Conservation (phyloP, 2,329 filamentous ascomycete species). For the Plenodomus biglobosus region DNA sequence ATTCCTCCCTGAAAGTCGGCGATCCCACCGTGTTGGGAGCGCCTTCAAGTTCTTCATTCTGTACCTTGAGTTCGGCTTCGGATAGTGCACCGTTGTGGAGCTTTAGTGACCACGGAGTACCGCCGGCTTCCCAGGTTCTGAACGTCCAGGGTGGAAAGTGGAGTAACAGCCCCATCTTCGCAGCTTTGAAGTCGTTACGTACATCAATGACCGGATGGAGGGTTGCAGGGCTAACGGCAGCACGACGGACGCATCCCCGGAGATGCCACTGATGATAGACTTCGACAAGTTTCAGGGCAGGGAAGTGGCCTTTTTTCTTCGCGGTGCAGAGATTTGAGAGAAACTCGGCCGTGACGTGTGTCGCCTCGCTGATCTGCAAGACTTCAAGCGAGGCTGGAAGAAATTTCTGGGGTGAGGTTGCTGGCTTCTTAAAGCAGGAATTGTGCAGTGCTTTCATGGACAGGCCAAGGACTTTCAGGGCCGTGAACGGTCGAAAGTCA, state of each 20-base stretch:
- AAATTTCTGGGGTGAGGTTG: slow-evolving; percentile 3
- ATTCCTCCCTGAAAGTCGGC: slow-evolving; percentile 2
- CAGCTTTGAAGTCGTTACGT: slow-evolving; percentile 1
- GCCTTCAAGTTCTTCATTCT: neutral
- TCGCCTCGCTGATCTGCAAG: slow-evolving; percentile 18
- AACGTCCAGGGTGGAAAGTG: slow-evolving; percentile 10
- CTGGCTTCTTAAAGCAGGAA: neutral
- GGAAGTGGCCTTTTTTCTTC: slow-evolving; percentile 5
- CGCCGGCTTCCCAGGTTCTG: slow-evolving; percentile 9
- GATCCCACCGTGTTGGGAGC: neutral
- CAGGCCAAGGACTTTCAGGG: slow-evolving; percentile 11
- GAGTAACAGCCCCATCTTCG: slow-evolving; percentile 8
- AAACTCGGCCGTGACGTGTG: slow-evolving; percentile 2
- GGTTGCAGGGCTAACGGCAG: neutral
- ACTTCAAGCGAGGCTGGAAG: slow-evolving; percentile 15
- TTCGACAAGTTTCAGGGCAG: slow-evolving; percentile 11
- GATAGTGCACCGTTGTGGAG: neutral
- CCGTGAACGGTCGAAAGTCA: slow-evolving; percentile 11
- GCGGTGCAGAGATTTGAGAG: slow-evolving; percentile 9
- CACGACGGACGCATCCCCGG: neutral
- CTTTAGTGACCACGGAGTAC: slow-evolving; percentile 12
- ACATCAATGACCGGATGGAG: slow-evolving; percentile 1
- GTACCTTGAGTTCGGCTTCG: neutral
- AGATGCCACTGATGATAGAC: slow-evolving; percentile 2
- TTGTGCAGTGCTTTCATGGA: slow-evolving; percentile 13